A percentile compares a stretch with the other conserved stretches of the same genome.
Conservation (phyloP, 495 filamentous ascomycete species). For the Venustampulla echinocandica region DNA sequence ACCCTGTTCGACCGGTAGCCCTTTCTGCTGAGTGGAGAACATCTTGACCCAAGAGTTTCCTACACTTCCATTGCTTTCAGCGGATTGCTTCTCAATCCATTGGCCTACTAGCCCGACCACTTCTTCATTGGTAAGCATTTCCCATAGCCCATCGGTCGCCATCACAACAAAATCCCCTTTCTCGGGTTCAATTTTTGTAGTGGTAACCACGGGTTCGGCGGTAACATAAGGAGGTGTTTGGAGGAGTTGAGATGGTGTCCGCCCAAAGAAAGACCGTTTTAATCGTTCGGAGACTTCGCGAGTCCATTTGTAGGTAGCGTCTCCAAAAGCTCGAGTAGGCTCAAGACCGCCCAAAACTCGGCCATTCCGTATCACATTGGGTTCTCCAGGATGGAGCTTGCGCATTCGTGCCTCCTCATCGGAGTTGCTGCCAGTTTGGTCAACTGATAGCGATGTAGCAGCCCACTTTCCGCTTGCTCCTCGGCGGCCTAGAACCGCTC, state of each 20-base stretch:
- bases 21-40: constrained; percentile 41
- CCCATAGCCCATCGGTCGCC: constrained; percentile 96
- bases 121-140: constrained; percentile 98
- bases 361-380: constrained; percentile 73
- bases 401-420: constrained; percentile 76
- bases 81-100: constrained; percentile 78
- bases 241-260: constrained; percentile 58
- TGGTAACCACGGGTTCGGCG: constrained; percentile 89
- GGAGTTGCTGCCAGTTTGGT: constrained; percentile 82
- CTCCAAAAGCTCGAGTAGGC: constrained; percentile 88
- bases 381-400: constrained; percentile 79
- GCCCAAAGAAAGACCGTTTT: constrained; percentile 75
- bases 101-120: constrained; percentile 92
- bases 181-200: constrained; percentile 84
- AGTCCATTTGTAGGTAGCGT: constrained; percentile 95
- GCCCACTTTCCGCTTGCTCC: constrained; percentile 79
- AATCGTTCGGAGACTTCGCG: constrained; percentile 72
- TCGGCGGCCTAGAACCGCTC: constrained; percentile 83
- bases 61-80: constrained; percentile 29
- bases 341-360: constrained; percentile 87
- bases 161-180: constrained; percentile 93
- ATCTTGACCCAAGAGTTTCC: constrained; percentile 45
- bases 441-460: constrained; percentile 77
- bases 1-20: constrained; percentile 49
- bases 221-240: constrained; percentile 97